Evolutionary conservation across 2,329 filamentous ascomycete genomes (phyloP).

Genomic region (Scleromitrula shiraiana): DNA sequence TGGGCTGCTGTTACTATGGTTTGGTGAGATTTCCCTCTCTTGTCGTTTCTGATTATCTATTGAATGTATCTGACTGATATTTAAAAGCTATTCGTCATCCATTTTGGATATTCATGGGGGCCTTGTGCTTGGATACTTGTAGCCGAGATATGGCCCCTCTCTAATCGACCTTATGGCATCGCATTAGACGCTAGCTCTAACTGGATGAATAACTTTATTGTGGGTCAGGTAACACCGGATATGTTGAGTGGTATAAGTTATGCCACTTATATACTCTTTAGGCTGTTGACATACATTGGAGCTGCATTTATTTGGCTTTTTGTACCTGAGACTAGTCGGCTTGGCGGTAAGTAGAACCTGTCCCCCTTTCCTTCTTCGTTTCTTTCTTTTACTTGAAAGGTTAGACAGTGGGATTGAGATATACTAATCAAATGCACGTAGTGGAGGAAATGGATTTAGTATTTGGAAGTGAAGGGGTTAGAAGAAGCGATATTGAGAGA

Average conservation of each 20-base stretch:
- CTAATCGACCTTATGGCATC: conserved; percentile 62
- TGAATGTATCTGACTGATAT: background rate
- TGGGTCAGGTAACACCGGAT: conserved; percentile 62
- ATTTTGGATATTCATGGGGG: conserved; percentile 71
- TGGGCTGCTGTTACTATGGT: conserved; percentile 62
- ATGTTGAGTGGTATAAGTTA: conserved; percentile 58
- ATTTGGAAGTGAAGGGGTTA: conserved; percentile 59
- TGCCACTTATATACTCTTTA: conserved; percentile 66
- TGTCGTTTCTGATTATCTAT: no score
- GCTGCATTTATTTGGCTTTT: conserved; percentile 45
- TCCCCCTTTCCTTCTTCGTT: no score
- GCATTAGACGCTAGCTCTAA: conserved; percentile 59
- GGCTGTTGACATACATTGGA: conserved; percentile 53
- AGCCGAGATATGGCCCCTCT: conserved; percentile 67
- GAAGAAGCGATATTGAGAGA: conserved; percentile 57
- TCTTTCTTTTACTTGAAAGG: background rate
- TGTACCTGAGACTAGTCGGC: conserved; percentile 46
- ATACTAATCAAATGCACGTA: background rate
- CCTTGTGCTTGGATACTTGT: conserved; percentile 69
- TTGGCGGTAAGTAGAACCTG: conserved; percentile 33
- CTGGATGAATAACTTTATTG: conserved; percentile 55
- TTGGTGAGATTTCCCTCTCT: conserved; percentile 34
- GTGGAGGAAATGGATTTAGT: conserved; percentile 55
- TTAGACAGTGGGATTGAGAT: background rate
- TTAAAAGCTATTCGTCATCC: conserved; percentile 55